A percentile compares a stretch with the other conserved stretches of the same genome.
Conservation (phyloP, 2,329 filamentous ascomycete species). For the Sporothrix humicola region DNA sequence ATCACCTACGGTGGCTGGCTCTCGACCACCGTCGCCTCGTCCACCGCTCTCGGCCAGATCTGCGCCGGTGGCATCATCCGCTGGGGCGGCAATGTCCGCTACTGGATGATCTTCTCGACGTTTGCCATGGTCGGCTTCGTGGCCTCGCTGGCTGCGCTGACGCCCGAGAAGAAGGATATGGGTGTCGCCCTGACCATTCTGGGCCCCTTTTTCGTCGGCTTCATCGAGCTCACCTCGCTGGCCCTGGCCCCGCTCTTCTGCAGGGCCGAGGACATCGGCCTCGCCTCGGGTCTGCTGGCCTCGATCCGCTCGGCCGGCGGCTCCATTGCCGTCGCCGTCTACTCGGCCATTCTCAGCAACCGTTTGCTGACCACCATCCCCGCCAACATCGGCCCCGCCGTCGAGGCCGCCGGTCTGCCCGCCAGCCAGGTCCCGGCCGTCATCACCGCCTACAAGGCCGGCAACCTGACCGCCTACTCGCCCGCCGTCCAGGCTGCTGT, state of each 20-base stretch:
- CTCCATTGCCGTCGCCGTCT: constrained; percentile 24
- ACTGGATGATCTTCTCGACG: constrained; percentile 41
- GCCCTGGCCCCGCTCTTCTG: constrained; percentile 36
- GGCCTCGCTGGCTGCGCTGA: constrained; percentile 21
- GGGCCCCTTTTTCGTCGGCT: constrained; percentile 31
- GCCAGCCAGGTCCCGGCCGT: background rate
- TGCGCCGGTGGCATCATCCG: constrained; percentile 27
- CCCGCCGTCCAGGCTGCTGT: constrained; percentile 24
- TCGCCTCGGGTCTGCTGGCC: constrained; percentile 45
- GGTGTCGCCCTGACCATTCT: constrained; percentile 33
- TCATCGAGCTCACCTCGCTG: constrained; percentile 33
- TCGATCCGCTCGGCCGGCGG: constrained; percentile 42
- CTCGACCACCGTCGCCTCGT: constrained; percentile 24
- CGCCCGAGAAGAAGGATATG: constrained; percentile 16
- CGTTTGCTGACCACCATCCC: constrained; percentile 44
- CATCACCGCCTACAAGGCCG: constrained; percentile 15
- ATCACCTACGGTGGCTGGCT: constrained; percentile 31
- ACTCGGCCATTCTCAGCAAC: constrained; percentile 32
- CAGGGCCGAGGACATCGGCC: constrained; percentile 45
- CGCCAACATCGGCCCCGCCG: constrained; percentile 43
- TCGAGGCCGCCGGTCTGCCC: constrained; percentile 44
- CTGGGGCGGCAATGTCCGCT: constrained; percentile 29
- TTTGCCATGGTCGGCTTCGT: constrained; percentile 43
- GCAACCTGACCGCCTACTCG: constrained; percentile 10
- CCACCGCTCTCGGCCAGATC: constrained; percentile 29